Base-by-base conservation (phyloP, 768 basidiomycete species). In the Psilocybe tampanensis region DNA sequence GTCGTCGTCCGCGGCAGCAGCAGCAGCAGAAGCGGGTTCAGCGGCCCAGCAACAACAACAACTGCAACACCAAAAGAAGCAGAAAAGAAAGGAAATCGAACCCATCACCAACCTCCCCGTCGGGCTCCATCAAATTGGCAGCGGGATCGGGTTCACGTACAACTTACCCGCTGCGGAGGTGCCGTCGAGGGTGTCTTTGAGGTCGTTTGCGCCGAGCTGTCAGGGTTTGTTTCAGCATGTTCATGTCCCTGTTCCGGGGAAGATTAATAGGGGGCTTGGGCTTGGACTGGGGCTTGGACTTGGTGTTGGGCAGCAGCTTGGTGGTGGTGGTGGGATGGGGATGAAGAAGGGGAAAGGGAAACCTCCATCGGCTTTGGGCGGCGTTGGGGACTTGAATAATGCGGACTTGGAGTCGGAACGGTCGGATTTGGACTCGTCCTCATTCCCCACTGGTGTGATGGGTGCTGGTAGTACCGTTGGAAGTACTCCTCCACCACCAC, bases 61-160 rank as follows among this genome's bases (percentile, higher is more conserved):
- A 9, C n/a, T n/a, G n/a, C n/a, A n/a, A n/a, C n/a, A n/a, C n/a
- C n/a, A n/a, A n/a, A n/a, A n/a, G 41, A 42, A 42, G 41, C 6
- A 13, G 17, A 42, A 42, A 15, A 15, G 12, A n/a, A n/a, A 24
- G 12, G 66, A 65, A 17, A 64, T 67, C 18, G 64, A 70, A 41
- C 65, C 67, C 4, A 66, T 68, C 44, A 52, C 65, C 36, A 68
- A 76, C 47, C 68, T 85, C 15, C 84, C 84, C 0, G 63, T 66
- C 41, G 80, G 79, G 2, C 54, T 81, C 18, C 74, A 77, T 65
- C 76, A 79, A 41, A 77, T 80, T 39, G 81, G 81, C 19, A 76
- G 74, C 29, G 81, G 85, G 21, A 84, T 83, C 47, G 82, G 81
- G 6, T 84, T 79, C 63, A 79, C 71, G 23, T 79, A 78, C 64